Evolutionary conservation across 805 yeast genomes (phyloP).

Genomic region (Cyberlindnera xylosilytica): DNA sequence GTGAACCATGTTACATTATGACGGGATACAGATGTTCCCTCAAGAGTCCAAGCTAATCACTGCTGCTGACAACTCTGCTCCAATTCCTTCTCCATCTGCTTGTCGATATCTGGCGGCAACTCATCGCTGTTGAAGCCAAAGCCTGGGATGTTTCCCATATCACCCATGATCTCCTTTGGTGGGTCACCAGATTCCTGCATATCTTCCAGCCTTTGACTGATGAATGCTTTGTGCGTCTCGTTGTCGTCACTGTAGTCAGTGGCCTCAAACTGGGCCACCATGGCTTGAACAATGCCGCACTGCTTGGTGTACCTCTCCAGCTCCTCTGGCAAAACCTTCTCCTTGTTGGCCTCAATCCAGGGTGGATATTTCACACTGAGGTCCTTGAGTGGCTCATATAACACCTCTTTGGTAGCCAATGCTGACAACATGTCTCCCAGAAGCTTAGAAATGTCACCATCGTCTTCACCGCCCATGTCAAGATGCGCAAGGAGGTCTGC

Average conservation of each 20-base stretch:
- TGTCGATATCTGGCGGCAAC: conserved; percentile 37
- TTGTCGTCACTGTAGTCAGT: conserved; percentile 54
- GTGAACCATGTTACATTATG: too few species aligned
- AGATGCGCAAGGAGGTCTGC: conserved; percentile 68
- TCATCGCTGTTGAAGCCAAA: conserved; percentile 50
- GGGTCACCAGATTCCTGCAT: conserved; percentile 77
- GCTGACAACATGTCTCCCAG: conserved; percentile 75
- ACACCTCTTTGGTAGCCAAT: conserved; percentile 77
- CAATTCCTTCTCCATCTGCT: conserved; percentile 52
- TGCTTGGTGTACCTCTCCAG: conserved; percentile 57
- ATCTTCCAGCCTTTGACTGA: conserved; percentile 59
- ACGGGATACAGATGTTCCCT: too few species aligned
- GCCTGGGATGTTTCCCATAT: conserved; percentile 39
- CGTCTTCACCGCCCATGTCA: conserved; percentile 39
- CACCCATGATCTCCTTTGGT: conserved; percentile 71
- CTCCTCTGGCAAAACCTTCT: conserved; percentile 38
- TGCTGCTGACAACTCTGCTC: conserved; percentile 49
- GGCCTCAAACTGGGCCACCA: conserved; percentile 65
- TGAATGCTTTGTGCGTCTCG: conserved; percentile 41
- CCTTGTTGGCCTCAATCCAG: conserved; percentile 59
- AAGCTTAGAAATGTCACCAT: conserved; percentile 58
- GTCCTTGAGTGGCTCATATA: conserved; percentile 86
- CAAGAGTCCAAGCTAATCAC: conserved; percentile 1
- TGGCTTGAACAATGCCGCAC: conserved; percentile 53
- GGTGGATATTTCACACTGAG: conserved; percentile 67